These are phyloP conservation scores for Wickerhamomyces alni DNA, from an alignment of 805 yeast species.

Conservation along the genomic window DNA sequence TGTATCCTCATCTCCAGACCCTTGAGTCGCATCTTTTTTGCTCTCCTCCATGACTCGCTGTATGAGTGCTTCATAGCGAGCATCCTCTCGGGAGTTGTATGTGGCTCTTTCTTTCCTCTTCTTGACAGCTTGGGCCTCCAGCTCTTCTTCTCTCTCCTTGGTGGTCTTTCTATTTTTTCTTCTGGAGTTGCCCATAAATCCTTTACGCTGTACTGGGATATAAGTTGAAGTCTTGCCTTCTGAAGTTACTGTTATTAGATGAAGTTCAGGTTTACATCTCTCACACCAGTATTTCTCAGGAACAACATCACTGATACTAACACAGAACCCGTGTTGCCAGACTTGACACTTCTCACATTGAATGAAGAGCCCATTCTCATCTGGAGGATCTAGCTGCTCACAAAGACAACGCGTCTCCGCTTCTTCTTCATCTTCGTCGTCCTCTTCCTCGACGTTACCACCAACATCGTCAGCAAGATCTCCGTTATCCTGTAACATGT, in stretches of 20 bases:
- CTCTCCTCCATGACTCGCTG: slow-evolving; percentile 36
- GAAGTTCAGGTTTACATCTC: slow-evolving; percentile 79
- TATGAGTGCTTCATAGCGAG: slow-evolving; percentile 36
- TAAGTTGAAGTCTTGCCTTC: slow-evolving; percentile 45
- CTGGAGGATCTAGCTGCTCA: slow-evolving; percentile 38
- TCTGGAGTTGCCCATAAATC: slow-evolving; percentile 12
- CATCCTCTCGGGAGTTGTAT: slow-evolving; percentile 34
- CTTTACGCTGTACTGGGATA: slow-evolving; percentile 36
- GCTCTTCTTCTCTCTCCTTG: slow-evolving; percentile 13
- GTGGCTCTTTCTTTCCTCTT: slow-evolving; percentile 32
- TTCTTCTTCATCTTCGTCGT: slow-evolving; percentile 32
- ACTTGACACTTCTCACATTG: slow-evolving; percentile 89
- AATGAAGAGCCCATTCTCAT: slow-evolving; percentile 58
- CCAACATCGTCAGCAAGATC: too few species aligned
- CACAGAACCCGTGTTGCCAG: slow-evolving; percentile 98
- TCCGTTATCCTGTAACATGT: too few species aligned
- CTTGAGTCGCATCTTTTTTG: slow-evolving; percentile 28
- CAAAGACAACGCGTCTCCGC: slow-evolving; percentile 42
- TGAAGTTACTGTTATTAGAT: slow-evolving; percentile 43
- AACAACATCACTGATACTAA: slow-evolving; percentile 70
- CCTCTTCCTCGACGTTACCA: slow-evolving; percentile 24
- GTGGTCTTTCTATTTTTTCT: slow-evolving; percentile 19
- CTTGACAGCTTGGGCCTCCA: slow-evolving; percentile 9
- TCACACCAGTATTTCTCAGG: slow-evolving; percentile 98
- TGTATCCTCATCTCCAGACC: not conserved